A percentile compares a stretch with the other conserved stretches of the same genome.
Evolutionary conservation across 192 early-diverging fungal species (phyloP).

Genomic region (Chytriomyces sp.): DNA sequence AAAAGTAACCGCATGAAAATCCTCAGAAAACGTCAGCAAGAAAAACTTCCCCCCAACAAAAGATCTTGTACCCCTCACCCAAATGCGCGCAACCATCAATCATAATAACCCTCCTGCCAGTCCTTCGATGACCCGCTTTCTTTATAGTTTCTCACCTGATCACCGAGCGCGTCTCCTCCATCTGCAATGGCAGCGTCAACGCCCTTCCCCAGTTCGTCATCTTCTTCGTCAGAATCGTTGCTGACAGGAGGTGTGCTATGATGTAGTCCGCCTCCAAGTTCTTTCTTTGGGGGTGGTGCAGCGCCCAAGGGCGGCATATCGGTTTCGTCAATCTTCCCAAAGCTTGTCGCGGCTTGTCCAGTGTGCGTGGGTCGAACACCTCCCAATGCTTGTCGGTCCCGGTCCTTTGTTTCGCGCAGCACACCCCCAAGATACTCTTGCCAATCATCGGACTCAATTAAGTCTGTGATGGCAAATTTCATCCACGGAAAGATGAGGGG

Average conservation of each 20-base stretch:
- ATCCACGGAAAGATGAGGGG: no score
- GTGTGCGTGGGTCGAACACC: conserved; percentile 58
- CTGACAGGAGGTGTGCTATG: conserved; percentile 11
- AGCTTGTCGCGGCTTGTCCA: conserved; percentile 31
- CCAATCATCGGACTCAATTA: conserved; percentile 56
- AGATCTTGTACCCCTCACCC: no score
- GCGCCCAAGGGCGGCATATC: conserved; percentile 38
- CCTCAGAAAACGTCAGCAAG: background rate
- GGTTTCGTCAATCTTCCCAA: conserved; percentile 42
- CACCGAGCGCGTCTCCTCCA: conserved; percentile 64
- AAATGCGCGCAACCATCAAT: no score
- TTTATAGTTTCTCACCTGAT: conserved; percentile 59
- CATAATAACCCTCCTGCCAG: conserved; percentile 43
- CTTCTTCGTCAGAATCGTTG: conserved; percentile 60
- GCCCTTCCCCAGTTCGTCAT: conserved; percentile 58
- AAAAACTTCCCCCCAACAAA: conserved; percentile 21
- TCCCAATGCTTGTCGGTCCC: conserved; percentile 60
- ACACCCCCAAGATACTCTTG: conserved; percentile 56
- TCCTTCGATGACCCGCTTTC: conserved; percentile 3
- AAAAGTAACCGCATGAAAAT: background rate
- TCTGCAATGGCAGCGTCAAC: conserved; percentile 50
- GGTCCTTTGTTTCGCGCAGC: conserved; percentile 59
- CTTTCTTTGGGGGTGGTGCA: conserved; percentile 32
- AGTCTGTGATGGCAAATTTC: conserved; percentile 39
- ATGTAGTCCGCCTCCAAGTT: conserved; percentile 23